Conservation (phyloP, 108 stramenopile species). For the Nannochloropsis oceanica region DNA sequence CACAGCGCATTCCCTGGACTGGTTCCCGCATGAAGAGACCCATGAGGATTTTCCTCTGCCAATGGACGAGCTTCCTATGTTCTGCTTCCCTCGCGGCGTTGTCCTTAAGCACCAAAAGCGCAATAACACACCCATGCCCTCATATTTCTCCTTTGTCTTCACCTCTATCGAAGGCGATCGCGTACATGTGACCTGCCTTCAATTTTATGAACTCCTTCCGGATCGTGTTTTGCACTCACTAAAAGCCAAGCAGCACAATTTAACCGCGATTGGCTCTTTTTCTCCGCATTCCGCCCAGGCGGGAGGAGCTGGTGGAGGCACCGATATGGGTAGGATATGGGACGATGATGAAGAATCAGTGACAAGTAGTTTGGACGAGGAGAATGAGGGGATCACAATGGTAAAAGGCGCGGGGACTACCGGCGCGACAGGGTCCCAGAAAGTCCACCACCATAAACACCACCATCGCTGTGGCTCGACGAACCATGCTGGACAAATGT, state of each 20-base stretch:
- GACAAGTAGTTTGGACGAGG: background rate
- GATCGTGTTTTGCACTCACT: background rate
- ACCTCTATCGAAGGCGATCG: constrained; percentile 35
- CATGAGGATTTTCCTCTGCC: constrained; percentile 14
- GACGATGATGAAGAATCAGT: background rate
- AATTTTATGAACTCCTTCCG: constrained; percentile 30
- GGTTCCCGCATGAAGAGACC: constrained; percentile 22
- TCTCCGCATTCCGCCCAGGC: background rate
- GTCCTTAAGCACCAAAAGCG: background rate
- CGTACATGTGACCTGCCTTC: constrained; percentile 35
- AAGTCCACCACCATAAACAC: background rate
- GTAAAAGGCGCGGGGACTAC: background rate
- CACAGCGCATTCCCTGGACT: constrained; percentile 9
- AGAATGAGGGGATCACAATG: background rate
- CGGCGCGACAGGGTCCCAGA: background rate
- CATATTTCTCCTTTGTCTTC: constrained; percentile 42
- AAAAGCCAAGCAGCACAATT: background rate
- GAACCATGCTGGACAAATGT: background rate
- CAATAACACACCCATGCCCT: constrained; percentile 35
- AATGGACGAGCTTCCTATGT: constrained; percentile 38
- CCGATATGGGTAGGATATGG: background rate
- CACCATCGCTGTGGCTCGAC: background rate
- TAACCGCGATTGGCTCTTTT: background rate
- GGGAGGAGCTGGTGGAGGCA: background rate
- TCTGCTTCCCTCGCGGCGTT: constrained; percentile 36